Evolutionary conservation across 2,329 filamentous ascomycete genomes (phyloP), one percentile per base, ranked within the genome.

Genomic region (Penicillium occitanis): DNA sequence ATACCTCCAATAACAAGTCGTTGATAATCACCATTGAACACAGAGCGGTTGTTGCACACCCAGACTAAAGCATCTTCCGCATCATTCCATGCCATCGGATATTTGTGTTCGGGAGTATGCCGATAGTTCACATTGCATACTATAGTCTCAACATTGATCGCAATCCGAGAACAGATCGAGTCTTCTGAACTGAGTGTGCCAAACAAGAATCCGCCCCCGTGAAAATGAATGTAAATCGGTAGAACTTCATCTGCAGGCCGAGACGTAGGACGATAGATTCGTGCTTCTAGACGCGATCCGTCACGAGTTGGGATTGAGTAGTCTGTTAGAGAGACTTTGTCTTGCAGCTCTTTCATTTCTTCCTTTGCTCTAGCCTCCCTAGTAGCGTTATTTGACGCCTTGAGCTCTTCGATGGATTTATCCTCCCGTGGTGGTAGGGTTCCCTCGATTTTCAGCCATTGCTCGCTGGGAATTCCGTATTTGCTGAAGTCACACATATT

Each of bases 41-140:
- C 1, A 1, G 22, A 11, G 1, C 17, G 10, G 6, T 61, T n/a
- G 8, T 33, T 19, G n/a, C 13, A n/a, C 7, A 61, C 14, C 59
- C 59, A 61, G 22, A 13, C 3, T 5, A 48, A 13, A n/a, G 42
- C 40, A 13, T 61, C 59, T 6, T 61, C 59, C 5, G 59, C 59
- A 35, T 61, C 42, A 19, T 48, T 25, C 59, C 59, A 61, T 10
- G 59, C 40, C 17, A 42, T 61, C 1, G 59, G 59, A 28, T 48
- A 48, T 3, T 14, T 33, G 25, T 46, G 44, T 22, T 61, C 40
- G 7, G 59, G 59, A 6, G 59, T 48, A 35, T 61, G 59, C 11
- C 59, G 40, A 44, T 61, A 61, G 10, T 61, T 61, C 6, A 61
- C 25, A 19, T 33, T 61, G 25, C 13, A 17, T 17, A 61, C 59